Evolutionary conservation across 2,329 filamentous ascomycete species (phyloP), one percentile per base, ranked within the genome.

Genomic region (Trichoderma asperellum): DNA sequence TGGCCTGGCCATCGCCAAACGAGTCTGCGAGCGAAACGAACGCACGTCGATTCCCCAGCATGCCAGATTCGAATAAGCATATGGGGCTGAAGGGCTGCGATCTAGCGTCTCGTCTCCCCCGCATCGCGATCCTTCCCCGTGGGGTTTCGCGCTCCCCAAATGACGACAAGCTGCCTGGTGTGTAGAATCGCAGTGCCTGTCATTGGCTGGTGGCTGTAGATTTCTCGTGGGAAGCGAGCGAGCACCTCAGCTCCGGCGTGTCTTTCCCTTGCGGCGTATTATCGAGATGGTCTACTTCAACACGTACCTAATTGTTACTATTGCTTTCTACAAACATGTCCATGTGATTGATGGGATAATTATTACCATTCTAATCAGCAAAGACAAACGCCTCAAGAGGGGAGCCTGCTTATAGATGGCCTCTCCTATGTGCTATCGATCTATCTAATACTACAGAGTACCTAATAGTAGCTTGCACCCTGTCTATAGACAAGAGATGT

Each of bases 41-140:
- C 56, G 37, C 47, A 56, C n/a, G 18, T 24, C 66, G 18, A 43
- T 62, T 55, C 66, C 61, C 68, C 55, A 52, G 64, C 29, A 21
- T 52, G 49, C 49, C 7, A 62, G 57, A 56, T 59, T 68, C 66
- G 66, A 43, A 62, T 61, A 68, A 57, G 66, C 52, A 53, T 53
- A 65, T 66, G 68, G 68, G 68, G 61, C 62, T 49, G 47, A 49
- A 66, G 43, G 65, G 60, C 43, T 53, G 67, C 55, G 53, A 53
- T 34, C 57, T 61, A 59, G 65, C 60, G 60, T 47, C 67, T 35
- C 34, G 35, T 37, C 24, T 52, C 58, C 66, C 66, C 66, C 66
- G 66, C 66, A 68, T 68, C 40, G 52, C 53, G 66, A 56, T 63
- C 47, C 58, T 63, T 57, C 66, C 66, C 66, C 66, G 27, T 63